Evolutionary conservation across 306 rosid genomes (phyloP), one percentile per base, ranked within the genome.

Genomic region (Ormosia semicastrata): DNA sequence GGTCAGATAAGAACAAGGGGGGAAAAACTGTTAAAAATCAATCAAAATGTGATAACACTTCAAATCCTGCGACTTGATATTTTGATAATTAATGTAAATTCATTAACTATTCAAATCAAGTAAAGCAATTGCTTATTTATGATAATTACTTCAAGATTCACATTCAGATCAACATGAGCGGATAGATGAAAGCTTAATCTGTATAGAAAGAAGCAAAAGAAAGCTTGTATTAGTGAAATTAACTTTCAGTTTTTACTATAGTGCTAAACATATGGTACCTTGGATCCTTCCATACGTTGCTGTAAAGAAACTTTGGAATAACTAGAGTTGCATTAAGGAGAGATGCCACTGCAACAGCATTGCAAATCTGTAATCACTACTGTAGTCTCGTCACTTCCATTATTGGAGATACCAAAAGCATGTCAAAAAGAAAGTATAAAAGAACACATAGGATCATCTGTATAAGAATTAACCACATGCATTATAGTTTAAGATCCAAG

Each of bases 211-310:
- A 11, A 43, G 2, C 47, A 43, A 43, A 43, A 43, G 47, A 43
- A 43, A 43, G 7, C 47, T 8, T 43, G 11, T 43, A 43, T 7
- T 43, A 7, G 2, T 1, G 47, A 43, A 7, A 43, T 43, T 43
- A 8, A 43, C 11, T 8, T 24, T 5, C 24, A 24, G 24, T 10
- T n/a, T 50, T 60, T 41, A 29, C 24, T 49, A 15, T 56, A 46
- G 8, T 34, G 13, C 47, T 36, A 34, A 56, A 53, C 40, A 62
- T 46, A 37, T 77, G 78, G 47, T 72, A 93, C 99, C 99, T 95
- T 0, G 99, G 98, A 84, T 95, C 99, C 75, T 92, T 95, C 99
- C 99, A 95, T 34, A 95, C 97, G 41, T 92, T 95, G 88, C 99
- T 93, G 92, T 93, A 92, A 52, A 93, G 90, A 84, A 87, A 95